Evolutionary conservation across 2,329 filamentous ascomycete species (phyloP).

Genomic region (Bipolaris cookei): DNA sequence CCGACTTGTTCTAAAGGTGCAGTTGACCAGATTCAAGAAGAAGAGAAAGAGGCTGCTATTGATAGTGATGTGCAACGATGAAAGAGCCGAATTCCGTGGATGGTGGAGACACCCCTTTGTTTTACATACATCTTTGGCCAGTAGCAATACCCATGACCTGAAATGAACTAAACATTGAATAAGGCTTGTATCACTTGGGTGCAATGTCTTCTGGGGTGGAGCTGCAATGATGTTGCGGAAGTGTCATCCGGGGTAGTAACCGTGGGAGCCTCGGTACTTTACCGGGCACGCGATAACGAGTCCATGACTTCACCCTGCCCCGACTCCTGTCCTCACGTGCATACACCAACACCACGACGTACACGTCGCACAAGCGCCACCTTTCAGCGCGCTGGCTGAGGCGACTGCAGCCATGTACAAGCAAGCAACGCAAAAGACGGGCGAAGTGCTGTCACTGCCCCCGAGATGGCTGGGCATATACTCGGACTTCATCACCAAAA

Average conservation of each 20-base stretch:
- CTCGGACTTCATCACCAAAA: constrained; percentile 91
- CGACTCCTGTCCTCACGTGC: constrained; percentile 34
- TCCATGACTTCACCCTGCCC: constrained; percentile 35
- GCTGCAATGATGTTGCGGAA: constrained; percentile 5
- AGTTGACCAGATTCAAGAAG: background rate
- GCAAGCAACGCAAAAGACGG: constrained; percentile 49
- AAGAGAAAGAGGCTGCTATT: background rate
- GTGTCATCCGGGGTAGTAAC: constrained; percentile 21
- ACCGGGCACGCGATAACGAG: constrained; percentile 15
- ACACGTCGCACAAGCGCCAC: constrained; percentile 23
- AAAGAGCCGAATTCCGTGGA: background rate
- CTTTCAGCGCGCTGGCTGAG: constrained; percentile 23
- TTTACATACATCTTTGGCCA: background rate
- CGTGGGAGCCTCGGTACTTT: constrained; percentile 42
- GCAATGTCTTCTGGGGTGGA: background rate
- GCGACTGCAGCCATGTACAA: constrained; percentile 43
- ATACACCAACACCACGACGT: constrained; percentile 18
- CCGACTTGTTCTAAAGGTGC: background rate
- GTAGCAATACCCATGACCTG: background rate
- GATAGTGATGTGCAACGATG: background rate
- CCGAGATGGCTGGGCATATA: constrained; percentile 74
- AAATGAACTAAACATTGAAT: no score
- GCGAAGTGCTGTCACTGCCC: constrained; percentile 63
- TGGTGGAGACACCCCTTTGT: background rate
- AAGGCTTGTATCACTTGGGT: background rate